These are phyloP conservation scores for Linum lewisii DNA, from an alignment of 345 rosid genomes.

Conservation along the genomic window DNA sequence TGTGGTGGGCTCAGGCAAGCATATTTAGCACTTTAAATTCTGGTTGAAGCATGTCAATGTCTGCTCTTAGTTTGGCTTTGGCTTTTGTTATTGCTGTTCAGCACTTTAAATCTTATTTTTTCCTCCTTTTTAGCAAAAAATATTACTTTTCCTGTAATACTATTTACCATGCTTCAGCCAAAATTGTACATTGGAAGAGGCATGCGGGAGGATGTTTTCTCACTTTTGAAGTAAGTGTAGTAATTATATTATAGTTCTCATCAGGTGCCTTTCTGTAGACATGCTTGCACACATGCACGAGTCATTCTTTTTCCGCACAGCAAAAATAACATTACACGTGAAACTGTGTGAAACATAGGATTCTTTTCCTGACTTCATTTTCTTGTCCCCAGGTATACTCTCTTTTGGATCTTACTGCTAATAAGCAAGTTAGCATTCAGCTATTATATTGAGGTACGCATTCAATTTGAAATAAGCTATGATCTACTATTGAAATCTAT, in stretches of 20 bases:
- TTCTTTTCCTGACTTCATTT: slow-evolving; percentile 11
- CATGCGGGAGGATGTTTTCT: slow-evolving; percentile 81
- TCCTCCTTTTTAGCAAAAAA: slow-evolving; percentile 1
- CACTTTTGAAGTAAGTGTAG: slow-evolving; percentile 74
- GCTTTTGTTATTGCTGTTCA: neutral
- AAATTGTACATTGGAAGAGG: slow-evolving; percentile 93
- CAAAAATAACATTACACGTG: too few relatives aligned
- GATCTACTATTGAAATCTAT: too few relatives aligned
- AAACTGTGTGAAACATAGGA: slow-evolving; percentile 2
- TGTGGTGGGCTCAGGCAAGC: slow-evolving; percentile 99
- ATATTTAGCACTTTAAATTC: slow-evolving; percentile 4
- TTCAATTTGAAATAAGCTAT: too few relatives aligned
- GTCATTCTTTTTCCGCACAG: too few relatives aligned
- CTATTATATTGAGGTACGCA: slow-evolving; percentile 86
- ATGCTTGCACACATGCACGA: neutral
- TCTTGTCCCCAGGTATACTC: slow-evolving; percentile 59
- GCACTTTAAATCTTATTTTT: neutral
- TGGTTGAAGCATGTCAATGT: neutral
- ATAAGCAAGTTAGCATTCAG: slow-evolving; percentile 94
- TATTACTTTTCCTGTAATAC: slow-evolving; percentile 1
- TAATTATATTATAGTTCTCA: neutral
- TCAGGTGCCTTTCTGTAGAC: neutral
- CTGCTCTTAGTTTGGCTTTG: neutral
- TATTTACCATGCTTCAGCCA: slow-evolving; percentile 43
- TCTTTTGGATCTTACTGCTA: slow-evolving; percentile 85